These are phyloP conservation scores for Violaceomyces palustris DNA, from an alignment of 1,284 basidiomycete species.

Conservation along the genomic window DNA sequence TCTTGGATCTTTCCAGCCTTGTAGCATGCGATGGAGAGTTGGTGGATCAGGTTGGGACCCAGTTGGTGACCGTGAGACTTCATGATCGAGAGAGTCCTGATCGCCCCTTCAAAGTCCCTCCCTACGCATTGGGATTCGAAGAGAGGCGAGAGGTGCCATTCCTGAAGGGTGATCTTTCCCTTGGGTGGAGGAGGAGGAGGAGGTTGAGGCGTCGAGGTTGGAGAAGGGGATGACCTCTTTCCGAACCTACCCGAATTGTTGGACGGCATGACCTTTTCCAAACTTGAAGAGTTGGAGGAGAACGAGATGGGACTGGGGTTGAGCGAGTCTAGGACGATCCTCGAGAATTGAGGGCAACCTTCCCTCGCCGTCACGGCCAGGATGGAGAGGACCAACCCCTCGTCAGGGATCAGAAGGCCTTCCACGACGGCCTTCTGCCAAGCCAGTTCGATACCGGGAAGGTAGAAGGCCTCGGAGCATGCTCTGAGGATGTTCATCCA, in stretches of 20 bases:
- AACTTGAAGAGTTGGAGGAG: too few species aligned
- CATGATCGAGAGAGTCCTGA: constrained; percentile 11
- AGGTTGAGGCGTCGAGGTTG: not conserved
- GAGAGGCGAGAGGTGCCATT: constrained; percentile 36
- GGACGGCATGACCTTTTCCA: too few species aligned
- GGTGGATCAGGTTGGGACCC: constrained; percentile 2
- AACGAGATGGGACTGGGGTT: too few species aligned
- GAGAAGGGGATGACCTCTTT: too few species aligned
- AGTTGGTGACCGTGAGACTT: constrained; percentile 2
- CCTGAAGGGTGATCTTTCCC: too few species aligned
- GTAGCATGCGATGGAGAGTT: constrained; percentile 17
- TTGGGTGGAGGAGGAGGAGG: not conserved
- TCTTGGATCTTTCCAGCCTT: constrained; percentile 5
- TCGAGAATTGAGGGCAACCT: constrained; percentile 8
- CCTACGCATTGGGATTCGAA: constrained; percentile 34
- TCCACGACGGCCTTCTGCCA: constrained; percentile 25
- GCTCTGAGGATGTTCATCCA: constrained; percentile 39
- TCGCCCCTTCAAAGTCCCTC: constrained; percentile 15
- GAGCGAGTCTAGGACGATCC: too few species aligned
- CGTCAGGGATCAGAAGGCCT: constrained; percentile 20
- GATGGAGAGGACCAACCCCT: constrained; percentile 25
- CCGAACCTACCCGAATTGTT: too few species aligned
- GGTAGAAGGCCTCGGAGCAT: constrained; percentile 27
- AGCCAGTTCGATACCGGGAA: constrained; percentile 30
- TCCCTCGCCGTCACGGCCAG: constrained; percentile 27